Conservation (phyloP, 1,284 basidiomycete species). For the Cryptococcus neoformans region DNA sequence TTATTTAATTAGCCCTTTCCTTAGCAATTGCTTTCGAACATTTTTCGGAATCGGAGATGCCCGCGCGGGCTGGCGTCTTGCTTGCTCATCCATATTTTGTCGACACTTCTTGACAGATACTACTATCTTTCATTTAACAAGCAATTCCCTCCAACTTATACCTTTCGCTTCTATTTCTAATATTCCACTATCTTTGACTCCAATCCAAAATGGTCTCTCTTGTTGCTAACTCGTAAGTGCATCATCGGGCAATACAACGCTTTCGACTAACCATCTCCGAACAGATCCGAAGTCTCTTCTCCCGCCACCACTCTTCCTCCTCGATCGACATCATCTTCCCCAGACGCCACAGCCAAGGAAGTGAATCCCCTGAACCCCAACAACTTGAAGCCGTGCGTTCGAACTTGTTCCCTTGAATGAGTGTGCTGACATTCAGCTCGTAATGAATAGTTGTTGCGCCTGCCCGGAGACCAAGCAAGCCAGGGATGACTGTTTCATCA, state of each 20-base stretch:
- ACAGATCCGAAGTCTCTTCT: not conserved
- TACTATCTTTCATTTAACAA: not conserved
- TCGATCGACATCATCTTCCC: not conserved
- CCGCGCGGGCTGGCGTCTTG: constrained; percentile 1
- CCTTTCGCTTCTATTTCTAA: not conserved
- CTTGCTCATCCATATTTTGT: constrained; percentile 8
- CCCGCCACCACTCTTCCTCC: not conserved
- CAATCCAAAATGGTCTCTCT: constrained; percentile 19
- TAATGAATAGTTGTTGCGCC: constrained; percentile 70
- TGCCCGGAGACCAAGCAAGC: constrained; percentile 90
- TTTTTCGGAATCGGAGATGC: not conserved
- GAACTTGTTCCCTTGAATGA: not conserved
- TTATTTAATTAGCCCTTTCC: not conserved
- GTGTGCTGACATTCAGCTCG: no score
- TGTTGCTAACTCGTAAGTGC: constrained; percentile 18
- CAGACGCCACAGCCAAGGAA: constrained; percentile 11
- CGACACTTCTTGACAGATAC: not conserved
- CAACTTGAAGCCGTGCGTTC: constrained; percentile 74
- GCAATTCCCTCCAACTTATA: not conserved
- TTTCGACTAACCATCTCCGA: not conserved
- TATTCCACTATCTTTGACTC: no score
- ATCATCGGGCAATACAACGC: not conserved
- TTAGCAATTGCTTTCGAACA: not conserved
- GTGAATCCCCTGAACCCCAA: constrained; percentile 75
- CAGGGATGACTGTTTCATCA: constrained; percentile 91